Percentiles rank a stretch among this genome's conserved stretches.
These are phyloP conservation scores for Penicillium verrucosum DNA, from an alignment of 2,329 filamentous ascomycete species.

Conservation along the genomic window DNA sequence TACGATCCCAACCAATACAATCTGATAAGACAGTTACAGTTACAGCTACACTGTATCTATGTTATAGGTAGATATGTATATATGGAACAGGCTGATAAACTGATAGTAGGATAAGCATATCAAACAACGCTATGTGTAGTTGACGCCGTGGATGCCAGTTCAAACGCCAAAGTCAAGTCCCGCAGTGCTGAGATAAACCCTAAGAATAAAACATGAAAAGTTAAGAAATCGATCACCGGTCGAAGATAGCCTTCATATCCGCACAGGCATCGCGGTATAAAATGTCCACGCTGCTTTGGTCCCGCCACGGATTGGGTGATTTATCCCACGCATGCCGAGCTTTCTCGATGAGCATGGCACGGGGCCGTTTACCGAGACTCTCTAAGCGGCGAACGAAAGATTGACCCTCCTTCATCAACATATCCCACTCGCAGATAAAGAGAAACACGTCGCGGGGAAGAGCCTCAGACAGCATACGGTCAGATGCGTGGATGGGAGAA, in stretches of 20 bases:
- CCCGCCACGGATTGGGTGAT: slow-evolving; percentile 46
- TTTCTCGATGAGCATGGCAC: slow-evolving; percentile 46
- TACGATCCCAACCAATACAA: background rate
- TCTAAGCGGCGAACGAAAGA: slow-evolving; percentile 43
- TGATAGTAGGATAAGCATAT: background rate
- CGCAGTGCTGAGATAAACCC: slow-evolving; percentile 1
- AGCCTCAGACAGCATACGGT: slow-evolving; percentile 50
- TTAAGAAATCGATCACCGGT: slow-evolving; percentile 16
- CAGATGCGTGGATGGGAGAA: slow-evolving; percentile 55
- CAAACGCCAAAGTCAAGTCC: slow-evolving; percentile 2
- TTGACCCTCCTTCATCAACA: slow-evolving; percentile 60
- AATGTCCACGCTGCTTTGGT: slow-evolving; percentile 42
- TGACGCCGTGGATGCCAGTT: slow-evolving; percentile 9
- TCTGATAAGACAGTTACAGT: background rate
- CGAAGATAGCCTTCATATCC: slow-evolving; percentile 44
- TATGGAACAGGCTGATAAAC: background rate
- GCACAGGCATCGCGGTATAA: slow-evolving; percentile 45
- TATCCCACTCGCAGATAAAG: slow-evolving; percentile 65
- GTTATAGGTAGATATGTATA: background rate
- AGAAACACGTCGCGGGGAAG: slow-evolving; percentile 60
- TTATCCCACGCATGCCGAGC: slow-evolving; percentile 51
- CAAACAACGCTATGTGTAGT: slow-evolving; percentile 4
- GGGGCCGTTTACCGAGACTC: slow-evolving; percentile 43
- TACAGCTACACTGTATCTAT: background rate
- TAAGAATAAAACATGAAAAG: slow-evolving; percentile 3